phyloP scores from a whole-genome alignment of 2,329 filamentous ascomycete genomes.

The Rhinocladiella similis region DNA sequence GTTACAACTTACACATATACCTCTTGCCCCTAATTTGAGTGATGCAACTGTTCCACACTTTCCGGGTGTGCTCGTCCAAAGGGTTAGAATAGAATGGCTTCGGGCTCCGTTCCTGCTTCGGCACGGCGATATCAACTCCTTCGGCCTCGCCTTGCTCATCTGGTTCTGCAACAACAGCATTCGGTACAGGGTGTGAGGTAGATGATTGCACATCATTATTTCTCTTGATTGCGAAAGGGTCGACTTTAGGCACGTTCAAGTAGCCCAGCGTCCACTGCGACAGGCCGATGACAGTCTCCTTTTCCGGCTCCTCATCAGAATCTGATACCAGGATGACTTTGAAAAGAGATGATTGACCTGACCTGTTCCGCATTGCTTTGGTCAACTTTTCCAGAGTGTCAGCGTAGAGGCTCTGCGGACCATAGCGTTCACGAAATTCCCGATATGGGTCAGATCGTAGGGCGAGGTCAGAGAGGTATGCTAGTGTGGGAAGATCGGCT shows the following conservation, averaged over 20 bases:
- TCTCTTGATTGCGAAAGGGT: slow-evolving; percentile 16
- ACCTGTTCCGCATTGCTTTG: slow-evolving; percentile 12
- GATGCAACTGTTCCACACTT: slow-evolving; percentile 18
- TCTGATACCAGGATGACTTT: slow-evolving; percentile 18
- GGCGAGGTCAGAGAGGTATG: slow-evolving; percentile 15
- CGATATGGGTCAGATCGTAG: slow-evolving; percentile 15
- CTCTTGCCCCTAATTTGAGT: slow-evolving; percentile 22
- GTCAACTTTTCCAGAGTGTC: slow-evolving; percentile 14
- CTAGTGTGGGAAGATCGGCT: slow-evolving; percentile 18
- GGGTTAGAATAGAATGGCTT: slow-evolving; percentile 18
- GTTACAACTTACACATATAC: slow-evolving; percentile 21
- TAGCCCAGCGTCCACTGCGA: slow-evolving; percentile 23
- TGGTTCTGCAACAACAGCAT: slow-evolving; percentile 5
- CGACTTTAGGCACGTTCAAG: slow-evolving; percentile 17
- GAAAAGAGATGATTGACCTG: slow-evolving; percentile 9
- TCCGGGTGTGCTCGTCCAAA: slow-evolving; percentile 10
- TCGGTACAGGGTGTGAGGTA: slow-evolving; percentile 1
- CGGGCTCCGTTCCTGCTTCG: not conserved
- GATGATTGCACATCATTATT: not conserved
- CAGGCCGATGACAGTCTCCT: slow-evolving; percentile 23
- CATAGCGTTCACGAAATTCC: slow-evolving; percentile 17
- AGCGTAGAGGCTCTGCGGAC: slow-evolving; percentile 10
- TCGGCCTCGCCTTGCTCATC: not conserved
- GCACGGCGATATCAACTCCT: not conserved
- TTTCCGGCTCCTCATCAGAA: not conserved